Conservation (phyloP, 108 stramenopile genomes). For the Heterococcus sp. region DNA sequence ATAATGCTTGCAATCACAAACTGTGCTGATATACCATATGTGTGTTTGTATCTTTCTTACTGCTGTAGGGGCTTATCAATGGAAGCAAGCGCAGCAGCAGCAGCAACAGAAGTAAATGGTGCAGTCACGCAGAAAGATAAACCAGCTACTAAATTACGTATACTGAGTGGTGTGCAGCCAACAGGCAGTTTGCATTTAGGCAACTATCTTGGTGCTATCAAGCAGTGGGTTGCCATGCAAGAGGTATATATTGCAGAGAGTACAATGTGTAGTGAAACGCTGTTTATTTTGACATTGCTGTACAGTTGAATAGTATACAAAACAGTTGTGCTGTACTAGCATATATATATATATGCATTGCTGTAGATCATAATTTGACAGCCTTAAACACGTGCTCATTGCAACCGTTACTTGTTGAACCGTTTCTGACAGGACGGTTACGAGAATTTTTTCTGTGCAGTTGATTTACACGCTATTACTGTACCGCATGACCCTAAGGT, state of each 20-base stretch:
- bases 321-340: no score
- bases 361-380: no score
- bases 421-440: conserved; percentile 64
- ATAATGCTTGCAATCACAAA: no score
- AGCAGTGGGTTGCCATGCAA: conserved; percentile 81
- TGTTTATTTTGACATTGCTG: no score
- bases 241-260: no score
- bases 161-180: conserved; percentile 95
- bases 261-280: no score
- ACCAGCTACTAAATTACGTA: conserved; percentile 22
- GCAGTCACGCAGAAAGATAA: not conserved
- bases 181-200: conserved; percentile 94
- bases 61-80: not conserved
- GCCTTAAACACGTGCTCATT: no score
- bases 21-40: no score
- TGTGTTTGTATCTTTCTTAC: no score
- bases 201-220: conserved; percentile 95
- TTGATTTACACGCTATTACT: conserved; percentile 98
- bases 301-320: no score
- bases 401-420: no score
- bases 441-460: conserved; percentile 86
- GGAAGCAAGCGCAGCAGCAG: not conserved
- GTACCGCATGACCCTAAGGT: conserved; percentile 86
- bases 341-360: no score
- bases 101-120: not conserved